Percentiles rank a stretch among this genome's conserved stretches.
phyloP scores from a whole-genome alignment of 2,329 filamentous ascomycete genomes.

The Epicoccum sorghinum region DNA sequence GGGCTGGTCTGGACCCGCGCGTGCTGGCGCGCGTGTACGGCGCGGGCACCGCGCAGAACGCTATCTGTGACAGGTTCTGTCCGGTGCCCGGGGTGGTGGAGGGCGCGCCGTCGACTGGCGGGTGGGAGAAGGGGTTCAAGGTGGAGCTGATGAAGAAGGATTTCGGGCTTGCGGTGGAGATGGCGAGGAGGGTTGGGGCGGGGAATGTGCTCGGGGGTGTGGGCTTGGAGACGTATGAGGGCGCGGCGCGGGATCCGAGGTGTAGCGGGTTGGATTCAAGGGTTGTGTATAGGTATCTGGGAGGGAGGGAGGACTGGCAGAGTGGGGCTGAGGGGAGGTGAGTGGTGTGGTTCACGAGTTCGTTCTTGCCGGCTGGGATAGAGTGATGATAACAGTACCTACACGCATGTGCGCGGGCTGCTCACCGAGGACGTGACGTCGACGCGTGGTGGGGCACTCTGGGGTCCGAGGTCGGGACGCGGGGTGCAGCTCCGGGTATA shows the following conservation, averaged over 20 bases:
- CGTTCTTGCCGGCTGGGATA: too few relatives aligned
- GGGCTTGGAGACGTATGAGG: constrained; percentile 59
- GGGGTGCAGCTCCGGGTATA: constrained; percentile 2
- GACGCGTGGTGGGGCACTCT: constrained; percentile 27
- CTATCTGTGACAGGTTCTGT: constrained; percentile 59
- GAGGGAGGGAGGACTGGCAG: constrained; percentile 60
- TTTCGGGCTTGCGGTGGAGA: constrained; percentile 61
- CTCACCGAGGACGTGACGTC: constrained; percentile 2
- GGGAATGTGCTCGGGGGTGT: constrained; percentile 57
- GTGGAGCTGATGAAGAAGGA: constrained; percentile 67
- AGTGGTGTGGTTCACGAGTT: neutral
- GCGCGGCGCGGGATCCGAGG: constrained; percentile 56
- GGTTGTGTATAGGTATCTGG: constrained; percentile 63
- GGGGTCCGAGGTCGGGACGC: constrained; percentile 29
- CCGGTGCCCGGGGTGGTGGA: constrained; percentile 59
- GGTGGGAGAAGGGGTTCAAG: constrained; percentile 62
- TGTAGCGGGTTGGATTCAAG: constrained; percentile 63
- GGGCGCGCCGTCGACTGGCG: constrained; percentile 56
- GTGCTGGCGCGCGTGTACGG: constrained; percentile 60
- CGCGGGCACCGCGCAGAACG: constrained; percentile 59
- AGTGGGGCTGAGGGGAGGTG: constrained; percentile 21
- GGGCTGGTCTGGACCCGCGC: constrained; percentile 61
- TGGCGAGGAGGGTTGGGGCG: constrained; percentile 60
- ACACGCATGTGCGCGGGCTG: too few relatives aligned
- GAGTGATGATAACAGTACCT: too few relatives aligned